Evolutionary conservation across 2,329 filamentous ascomycete species (phyloP).

Genomic region (Harringtonia lauricola): DNA sequence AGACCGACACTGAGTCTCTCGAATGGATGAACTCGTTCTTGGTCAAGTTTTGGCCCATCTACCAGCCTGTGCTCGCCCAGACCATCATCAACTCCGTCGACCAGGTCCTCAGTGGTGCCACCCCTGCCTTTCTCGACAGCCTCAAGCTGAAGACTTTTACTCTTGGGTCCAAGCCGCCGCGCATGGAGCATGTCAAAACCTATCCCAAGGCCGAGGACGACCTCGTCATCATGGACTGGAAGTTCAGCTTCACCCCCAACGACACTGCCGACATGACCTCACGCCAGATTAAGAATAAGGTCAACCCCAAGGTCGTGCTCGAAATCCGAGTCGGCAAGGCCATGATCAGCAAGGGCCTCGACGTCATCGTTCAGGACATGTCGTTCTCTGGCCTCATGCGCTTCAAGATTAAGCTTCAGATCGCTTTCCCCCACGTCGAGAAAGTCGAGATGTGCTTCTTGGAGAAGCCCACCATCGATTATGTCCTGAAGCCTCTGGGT

Average conservation of each 20-base stretch:
- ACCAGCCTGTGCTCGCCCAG: constrained; percentile 83
- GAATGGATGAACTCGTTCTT: constrained; percentile 99
- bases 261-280: constrained; percentile 86
- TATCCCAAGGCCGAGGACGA: constrained; percentile 95
- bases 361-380: constrained; percentile 98
- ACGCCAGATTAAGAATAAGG: constrained; percentile 83
- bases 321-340: constrained; percentile 93
- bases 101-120: constrained; percentile 87
- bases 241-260: constrained; percentile 97
- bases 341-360: constrained; percentile 91
- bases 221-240: constrained; percentile 98
- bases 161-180: constrained; percentile 86
- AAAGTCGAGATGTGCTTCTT: constrained; percentile 92
- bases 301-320: constrained; percentile 93
- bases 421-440: constrained; percentile 92
- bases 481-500: constrained; percentile 93
- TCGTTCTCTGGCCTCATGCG: constrained; percentile 92
- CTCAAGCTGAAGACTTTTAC: constrained; percentile 89
- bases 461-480: constrained; percentile 81
- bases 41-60: constrained; percentile 99
- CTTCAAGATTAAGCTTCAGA: constrained; percentile 93
- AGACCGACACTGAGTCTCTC: constrained; percentile 82
- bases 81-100: constrained; percentile 91
- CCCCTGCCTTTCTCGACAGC: constrained; percentile 86
- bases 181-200: constrained; percentile 95